Evolutionary conservation across 495 filamentous ascomycete species (phyloP).

Genomic region (Penicillium alfredii): DNA sequence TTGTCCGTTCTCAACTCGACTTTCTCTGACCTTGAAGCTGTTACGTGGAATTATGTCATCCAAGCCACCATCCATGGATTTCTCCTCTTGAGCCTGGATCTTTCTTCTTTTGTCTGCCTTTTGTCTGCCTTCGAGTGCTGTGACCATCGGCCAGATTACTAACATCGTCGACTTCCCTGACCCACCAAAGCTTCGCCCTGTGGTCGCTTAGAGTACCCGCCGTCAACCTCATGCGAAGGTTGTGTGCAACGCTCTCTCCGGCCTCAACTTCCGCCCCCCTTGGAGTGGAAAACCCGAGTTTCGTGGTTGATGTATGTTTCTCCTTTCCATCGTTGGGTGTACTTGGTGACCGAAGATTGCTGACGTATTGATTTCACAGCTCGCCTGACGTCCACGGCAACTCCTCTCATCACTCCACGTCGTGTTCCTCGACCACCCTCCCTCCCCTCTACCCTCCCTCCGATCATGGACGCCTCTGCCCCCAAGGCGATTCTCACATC

Average conservation of each 20-base stretch:
- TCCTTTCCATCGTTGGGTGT: neutral
- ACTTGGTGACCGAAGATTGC: constrained; percentile 3
- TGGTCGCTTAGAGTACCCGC: constrained; percentile 9
- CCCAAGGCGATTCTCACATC: constrained; percentile 39
- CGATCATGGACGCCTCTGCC: constrained; percentile 37
- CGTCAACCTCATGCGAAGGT: constrained; percentile 33
- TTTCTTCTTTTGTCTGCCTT: constrained; percentile 4
- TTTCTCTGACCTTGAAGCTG: too few species aligned
- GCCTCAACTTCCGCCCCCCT: constrained; percentile 18
- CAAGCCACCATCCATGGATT: constrained; percentile 12
- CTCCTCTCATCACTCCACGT: constrained; percentile 18
- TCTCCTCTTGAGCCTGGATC: constrained; percentile 10
- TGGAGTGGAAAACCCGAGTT: constrained; percentile 13
- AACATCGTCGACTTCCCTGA: too few species aligned
- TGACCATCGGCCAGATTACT: neutral
- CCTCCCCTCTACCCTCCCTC: constrained; percentile 9
- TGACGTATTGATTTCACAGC: constrained; percentile 28
- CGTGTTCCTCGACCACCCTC: constrained; percentile 8
- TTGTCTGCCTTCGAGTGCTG: neutral
- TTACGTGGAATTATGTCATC: constrained; percentile 45
- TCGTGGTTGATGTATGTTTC: constrained; percentile 20
- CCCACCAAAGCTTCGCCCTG: neutral
- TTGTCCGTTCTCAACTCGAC: too few species aligned
- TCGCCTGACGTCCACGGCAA: constrained; percentile 24
- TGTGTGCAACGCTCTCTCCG: constrained; percentile 26